Conservation (phyloP, 176 grass and related monocot species). For the Pontederia crassipes region DNA sequence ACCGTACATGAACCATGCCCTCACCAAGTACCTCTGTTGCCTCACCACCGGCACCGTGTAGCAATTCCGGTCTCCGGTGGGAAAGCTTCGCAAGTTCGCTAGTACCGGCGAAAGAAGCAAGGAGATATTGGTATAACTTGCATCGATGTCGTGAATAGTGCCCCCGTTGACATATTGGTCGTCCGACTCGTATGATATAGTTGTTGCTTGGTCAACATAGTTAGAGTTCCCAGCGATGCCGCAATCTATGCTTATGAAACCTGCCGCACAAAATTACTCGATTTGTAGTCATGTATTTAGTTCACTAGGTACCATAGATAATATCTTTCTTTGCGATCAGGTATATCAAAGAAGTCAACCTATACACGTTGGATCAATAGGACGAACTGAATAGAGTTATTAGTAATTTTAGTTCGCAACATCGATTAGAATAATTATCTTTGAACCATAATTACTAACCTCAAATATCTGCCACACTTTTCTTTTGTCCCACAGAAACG, state of each 20-base stretch:
- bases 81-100: not conserved
- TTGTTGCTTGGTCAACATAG: not conserved
- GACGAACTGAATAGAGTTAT: too few species aligned
- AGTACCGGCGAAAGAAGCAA: too few species aligned
- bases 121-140: not conserved
- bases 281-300: too few species aligned
- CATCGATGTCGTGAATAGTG: not conserved
- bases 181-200: not conserved
- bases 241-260: conserved; percentile 13
- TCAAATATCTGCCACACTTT: too few species aligned
- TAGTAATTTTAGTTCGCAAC: too few species aligned
- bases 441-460: too few species aligned
- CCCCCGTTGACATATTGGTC: not conserved
- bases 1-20: conserved; percentile 1
- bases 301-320: too few species aligned
- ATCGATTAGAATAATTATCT: too few species aligned
- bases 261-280: not conserved
- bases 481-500: too few species aligned
- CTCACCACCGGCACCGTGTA: not conserved
- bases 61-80: not conserved
- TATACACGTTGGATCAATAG: too few species aligned
- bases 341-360: too few species aligned
- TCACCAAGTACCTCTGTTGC: not conserved
- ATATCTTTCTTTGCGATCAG: too few species aligned
- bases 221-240: not conserved